Evolutionary conservation across 495 filamentous ascomycete genomes (phyloP), one percentile per base, ranked within the genome.

Genomic region (Chaetomium cochliodes): DNA sequence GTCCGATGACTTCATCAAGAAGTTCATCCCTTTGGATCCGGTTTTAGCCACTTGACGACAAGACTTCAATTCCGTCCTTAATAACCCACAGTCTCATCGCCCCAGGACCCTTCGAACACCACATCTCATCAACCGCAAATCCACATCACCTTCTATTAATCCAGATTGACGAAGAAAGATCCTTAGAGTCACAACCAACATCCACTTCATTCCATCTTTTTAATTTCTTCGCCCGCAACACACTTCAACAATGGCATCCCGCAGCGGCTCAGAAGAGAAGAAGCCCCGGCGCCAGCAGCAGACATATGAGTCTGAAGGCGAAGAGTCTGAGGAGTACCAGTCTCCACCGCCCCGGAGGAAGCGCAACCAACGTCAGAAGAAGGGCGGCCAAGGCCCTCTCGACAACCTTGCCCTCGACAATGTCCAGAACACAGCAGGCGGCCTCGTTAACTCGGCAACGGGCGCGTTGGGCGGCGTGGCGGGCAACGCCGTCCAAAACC

Each of bases 341-440:
- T 69, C 73, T 30, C 69, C 67, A 41, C 70, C 62, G 63, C 76
- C 72, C 62, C 74, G 79, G 64, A 72, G 80, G 64, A 72, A 71
- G 20, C 76, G 77, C 60, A 63, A 81, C 68, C 54, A 72, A 71
- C 65, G 77, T 56, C 62, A 80, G 67, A 57, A 72, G 73, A 65
- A 74, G 22, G 80, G 77, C 25, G 81, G 84, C 15, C 76, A 84
- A 25, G 83, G 81, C 6, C 77, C 79, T 0, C 82, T 89, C 6
- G 85, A 85, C 50, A 83, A 83, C 28, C 82, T 88, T 30, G 82
- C 80, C n/a, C 80, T 86, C 39, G 81, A 84, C 63, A 81, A 84
- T 33, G 86, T 89, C 25, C 80, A 83, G 57, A 83, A 90, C 73
- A 90, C 88, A 18, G 86, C 86, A 22, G 86, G 85, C 23, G 83